Conservation (phyloP, 371 early-diverging fungal species). For the Funneliformis caledonium region DNA sequence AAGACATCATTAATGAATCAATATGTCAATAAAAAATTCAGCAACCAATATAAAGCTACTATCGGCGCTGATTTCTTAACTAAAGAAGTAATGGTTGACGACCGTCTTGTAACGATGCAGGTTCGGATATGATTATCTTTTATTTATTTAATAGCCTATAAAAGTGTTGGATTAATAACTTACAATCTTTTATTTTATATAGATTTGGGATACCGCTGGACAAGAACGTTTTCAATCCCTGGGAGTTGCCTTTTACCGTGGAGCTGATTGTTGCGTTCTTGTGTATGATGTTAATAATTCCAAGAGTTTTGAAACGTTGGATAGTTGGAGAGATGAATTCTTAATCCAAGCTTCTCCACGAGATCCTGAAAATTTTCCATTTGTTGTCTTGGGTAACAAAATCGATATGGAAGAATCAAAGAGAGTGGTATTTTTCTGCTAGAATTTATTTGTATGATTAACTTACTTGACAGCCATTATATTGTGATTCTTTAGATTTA, state of each 20-base stretch:
- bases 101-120: slow-evolving; percentile 85
- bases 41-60: slow-evolving; percentile 98
- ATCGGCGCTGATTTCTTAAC: slow-evolving; percentile 99
- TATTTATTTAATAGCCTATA: background rate
- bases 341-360: slow-evolving; percentile 92
- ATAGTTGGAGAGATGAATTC: slow-evolving; percentile 98
- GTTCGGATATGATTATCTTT: background rate
- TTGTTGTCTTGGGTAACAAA: slow-evolving; percentile 98
- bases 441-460: background rate
- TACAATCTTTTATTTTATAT: slow-evolving; percentile 5
- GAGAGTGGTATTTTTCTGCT: slow-evolving; percentile 71
- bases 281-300: slow-evolving; percentile 96
- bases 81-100: slow-evolving; percentile 95
- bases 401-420: slow-evolving; percentile 93
- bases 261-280: slow-evolving; percentile 99
- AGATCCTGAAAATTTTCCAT: slow-evolving; percentile 97
- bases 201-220: slow-evolving; percentile 94
- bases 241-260: slow-evolving; percentile 97
- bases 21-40: slow-evolving; percentile 98
- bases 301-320: slow-evolving; percentile 94
- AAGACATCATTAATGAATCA: slow-evolving; percentile 99
- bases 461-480: background rate
- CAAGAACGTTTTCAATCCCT: slow-evolving; percentile 98
- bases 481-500: slow-evolving; percentile 14
- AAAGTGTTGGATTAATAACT: background rate